Base-by-base conservation (phyloP, 148 eudicot genomes). In the Chenopodium quinoa region DNA sequence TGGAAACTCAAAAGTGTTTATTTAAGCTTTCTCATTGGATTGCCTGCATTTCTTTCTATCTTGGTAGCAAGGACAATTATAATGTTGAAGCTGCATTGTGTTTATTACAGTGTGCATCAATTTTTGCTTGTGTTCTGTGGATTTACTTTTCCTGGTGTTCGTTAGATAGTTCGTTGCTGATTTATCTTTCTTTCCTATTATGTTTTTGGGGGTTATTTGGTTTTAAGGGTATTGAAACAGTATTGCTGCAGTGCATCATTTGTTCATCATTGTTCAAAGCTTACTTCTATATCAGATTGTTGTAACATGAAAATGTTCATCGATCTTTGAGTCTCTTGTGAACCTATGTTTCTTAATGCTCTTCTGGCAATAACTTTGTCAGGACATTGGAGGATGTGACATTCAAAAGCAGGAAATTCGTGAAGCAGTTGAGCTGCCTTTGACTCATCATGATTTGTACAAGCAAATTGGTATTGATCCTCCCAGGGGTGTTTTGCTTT, bases 371-470 rank as follows among this genome's bases (percentile, higher is more conserved):
- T 78, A 29, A 71, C 27, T 7, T 73, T 80, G 27, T 79, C 79
- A 94, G 98, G 98, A 94, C 83, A 94, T 94, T 85, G 98, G 98
- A 84, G 98, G 98, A 23, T 94, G 97, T 79, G 98, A 94, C 74
- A 93, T 94, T 75, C 98, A 94, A 70, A 94, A 94, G 92, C 98
- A 94, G 80, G 98, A 94, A 84, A 94, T 94, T 29, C 93, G 95
- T 74, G 98, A 94, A 87, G 98, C 98, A 89, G 98, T 94, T 74
- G 98, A 94, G 88, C 82, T 94, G 23, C 97, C 98, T 78, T 88
- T 94, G 84, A 94, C 98, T 75, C 98, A 94, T 83, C 97, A 94
- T 83, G 98, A 92, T 3, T 79, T 94, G 79, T 94, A 94, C 90
- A 91, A 92, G 65, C 98, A 94, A 83, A 94, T 94, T 47, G 98